Evolutionary conservation across 2,329 filamentous ascomycete species (phyloP).

Genomic region (Clarireedia sp.): DNA sequence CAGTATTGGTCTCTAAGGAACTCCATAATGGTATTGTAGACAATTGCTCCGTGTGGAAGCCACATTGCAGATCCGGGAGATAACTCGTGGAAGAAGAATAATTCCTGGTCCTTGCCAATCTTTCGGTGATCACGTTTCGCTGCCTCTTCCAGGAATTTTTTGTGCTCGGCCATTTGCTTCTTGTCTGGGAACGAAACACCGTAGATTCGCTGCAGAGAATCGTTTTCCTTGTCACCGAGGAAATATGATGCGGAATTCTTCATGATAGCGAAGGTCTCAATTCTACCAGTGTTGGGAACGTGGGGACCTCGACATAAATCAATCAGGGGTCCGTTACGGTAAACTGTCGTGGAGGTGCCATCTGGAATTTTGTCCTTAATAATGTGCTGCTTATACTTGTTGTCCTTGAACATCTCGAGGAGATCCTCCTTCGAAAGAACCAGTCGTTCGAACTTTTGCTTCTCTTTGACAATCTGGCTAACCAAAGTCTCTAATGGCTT

Average conservation of each 20-base stretch:
- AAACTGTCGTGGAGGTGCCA: slow-evolving; percentile 86
- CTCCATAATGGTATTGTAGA: slow-evolving; percentile 80
- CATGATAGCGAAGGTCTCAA: slow-evolving; percentile 92
- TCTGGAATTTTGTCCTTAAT: slow-evolving; percentile 89
- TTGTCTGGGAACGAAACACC: slow-evolving; percentile 96
- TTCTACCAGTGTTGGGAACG: slow-evolving; percentile 84
- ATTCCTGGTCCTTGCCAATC: slow-evolving; percentile 90
- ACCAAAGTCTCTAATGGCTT: slow-evolving; percentile 77
- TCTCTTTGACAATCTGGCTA: slow-evolving; percentile 84
- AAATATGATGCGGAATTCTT: slow-evolving; percentile 76
- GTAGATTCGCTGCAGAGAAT: slow-evolving; percentile 92
- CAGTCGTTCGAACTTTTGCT: slow-evolving; percentile 87
- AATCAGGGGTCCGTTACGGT: slow-evolving; percentile 82
- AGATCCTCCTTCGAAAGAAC: slow-evolving; percentile 85
- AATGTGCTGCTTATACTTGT: slow-evolving; percentile 97
- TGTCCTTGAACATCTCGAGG: slow-evolving; percentile 93
- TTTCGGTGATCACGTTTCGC: slow-evolving; percentile 92
- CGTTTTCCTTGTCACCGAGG: slow-evolving; percentile 86
- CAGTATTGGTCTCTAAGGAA: slow-evolving; percentile 85
- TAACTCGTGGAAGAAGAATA: slow-evolving; percentile 92
- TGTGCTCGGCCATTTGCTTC: slow-evolving; percentile 85
- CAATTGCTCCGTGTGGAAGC: slow-evolving; percentile 83
- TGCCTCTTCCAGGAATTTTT: slow-evolving; percentile 95
- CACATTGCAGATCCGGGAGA: slow-evolving; percentile 94
- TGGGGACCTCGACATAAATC: slow-evolving; percentile 94